Conservation (phyloP, 805 yeast genomes). For the Blastobotrys attinorum region DNA sequence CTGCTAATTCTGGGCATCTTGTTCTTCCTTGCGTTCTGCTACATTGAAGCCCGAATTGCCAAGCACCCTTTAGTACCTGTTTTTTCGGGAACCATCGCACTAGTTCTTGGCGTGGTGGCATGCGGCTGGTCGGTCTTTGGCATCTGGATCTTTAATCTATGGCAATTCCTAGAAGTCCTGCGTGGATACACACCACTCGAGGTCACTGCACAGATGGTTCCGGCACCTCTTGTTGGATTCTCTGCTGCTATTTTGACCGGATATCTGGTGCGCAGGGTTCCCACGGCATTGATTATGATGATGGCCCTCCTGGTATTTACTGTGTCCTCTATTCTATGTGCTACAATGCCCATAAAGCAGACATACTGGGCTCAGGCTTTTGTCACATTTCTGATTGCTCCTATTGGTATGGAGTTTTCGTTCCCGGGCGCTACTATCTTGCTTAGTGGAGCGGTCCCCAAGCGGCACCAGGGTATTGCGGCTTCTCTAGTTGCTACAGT, state of each 20-base stretch:
- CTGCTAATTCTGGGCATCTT: slow-evolving; percentile 45
- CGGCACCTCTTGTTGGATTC: slow-evolving; percentile 45
- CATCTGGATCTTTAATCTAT: slow-evolving; percentile 59
- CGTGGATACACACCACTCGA: slow-evolving; percentile 41
- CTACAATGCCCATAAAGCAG: slow-evolving; percentile 51
- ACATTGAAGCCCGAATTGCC: slow-evolving; percentile 40
- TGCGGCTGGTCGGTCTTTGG: slow-evolving; percentile 79
- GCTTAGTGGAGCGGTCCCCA: slow-evolving; percentile 51
- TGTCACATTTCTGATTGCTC: slow-evolving; percentile 46
- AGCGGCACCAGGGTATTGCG: slow-evolving; percentile 67
- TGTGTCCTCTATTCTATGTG: slow-evolving; percentile 45
- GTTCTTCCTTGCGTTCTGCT: slow-evolving; percentile 38
- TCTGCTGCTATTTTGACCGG: slow-evolving; percentile 49
- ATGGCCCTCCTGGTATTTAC: slow-evolving; percentile 47
- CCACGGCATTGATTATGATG: slow-evolving; percentile 44
- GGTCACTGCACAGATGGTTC: slow-evolving; percentile 39
- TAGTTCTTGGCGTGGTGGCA: slow-evolving; percentile 44
- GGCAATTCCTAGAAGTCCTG: slow-evolving; percentile 43
- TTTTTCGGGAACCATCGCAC: slow-evolving; percentile 37
- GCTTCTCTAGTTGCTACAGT: slow-evolving; percentile 66
- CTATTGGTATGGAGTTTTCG: slow-evolving; percentile 73
- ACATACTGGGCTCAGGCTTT: slow-evolving; percentile 51
- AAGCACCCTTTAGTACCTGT: slow-evolving; percentile 50
- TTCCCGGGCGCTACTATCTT: slow-evolving; percentile 69
- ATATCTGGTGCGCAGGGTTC: slow-evolving; percentile 36